Base-by-base conservation (phyloP, 225 moss, liverwort and hornwort genomes). In the Antitrichia curtipendula region DNA sequence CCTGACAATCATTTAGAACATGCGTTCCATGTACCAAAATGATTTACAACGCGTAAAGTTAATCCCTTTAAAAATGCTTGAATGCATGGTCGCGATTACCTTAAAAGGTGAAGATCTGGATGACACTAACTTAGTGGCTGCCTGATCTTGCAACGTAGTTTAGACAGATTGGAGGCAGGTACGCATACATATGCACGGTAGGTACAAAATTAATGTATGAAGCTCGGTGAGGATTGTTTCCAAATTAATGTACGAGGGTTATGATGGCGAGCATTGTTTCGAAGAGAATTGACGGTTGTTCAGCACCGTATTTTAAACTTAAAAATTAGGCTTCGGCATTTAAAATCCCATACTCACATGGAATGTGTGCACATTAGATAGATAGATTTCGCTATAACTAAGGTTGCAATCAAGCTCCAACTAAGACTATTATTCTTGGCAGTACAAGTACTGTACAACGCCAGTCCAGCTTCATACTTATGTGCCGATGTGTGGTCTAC, bases 141-240 rank as follows among this genome's bases (percentile, higher is more conserved):
- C 2, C 4, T 8, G 34, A 62, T 60, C 47, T 77, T 47, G 54
- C 28, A 50, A 88, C 28, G 38, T 53, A 68, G 34, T 62, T 38
- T 81, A 10, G 36, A 84, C 6, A 63, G 57, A 85, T 40, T 64
- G 87, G 91, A 82, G 91, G 89, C 89, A 41, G 72, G 89, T 87
- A 85, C 85, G 58, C 91, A 78, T 78, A 89, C 82, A 82, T 2
- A 89, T 89, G 82, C 71, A n/a, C 2, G 0, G 63, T 63, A 9
- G 71, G 82, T 87, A 85, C 82, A 89, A 53, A n/a, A 23, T 76
- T n/a, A 89, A 77, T 91, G 85, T 87, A 87, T 41, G 15, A 62
- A 31, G 47, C 22, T 77, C 78, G 6, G 31, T 2, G 13, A 38
- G 40, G 49, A 84, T 87, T 75, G 31, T 34, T 8, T 69, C 32